Base-by-base conservation (phyloP, 345 rosid genomes). In the Eucalyptus erythrocorys region DNA sequence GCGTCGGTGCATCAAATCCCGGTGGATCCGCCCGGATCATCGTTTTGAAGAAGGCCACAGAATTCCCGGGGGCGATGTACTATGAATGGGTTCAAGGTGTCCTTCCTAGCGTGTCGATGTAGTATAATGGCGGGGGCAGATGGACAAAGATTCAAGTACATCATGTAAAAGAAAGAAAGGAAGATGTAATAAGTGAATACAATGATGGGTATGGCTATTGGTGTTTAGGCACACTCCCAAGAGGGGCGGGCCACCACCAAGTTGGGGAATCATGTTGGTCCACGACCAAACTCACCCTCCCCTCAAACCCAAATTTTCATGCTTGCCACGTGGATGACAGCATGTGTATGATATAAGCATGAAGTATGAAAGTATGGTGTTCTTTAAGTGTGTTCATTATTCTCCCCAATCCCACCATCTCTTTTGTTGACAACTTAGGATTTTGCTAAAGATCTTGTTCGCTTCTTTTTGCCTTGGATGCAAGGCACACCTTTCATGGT, bases 291-390 rank as follows among this genome's bases (percentile, higher is more conserved):
- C 95, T 91, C 93, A 92, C 87, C 87, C 48, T 30, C 47, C 13
- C 45, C 24, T 30, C 79, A 15, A 24, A 26, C 37, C 61, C 42
- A 34, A 76, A 59, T 87, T 76, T 89, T 66, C 92, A 81, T 89
- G 89, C 90, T 40, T 89, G 94, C 94, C 94, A 90, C 94, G 94
- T 94, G 93, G 92, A 91, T 92, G 90, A 86, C 90, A 91, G 91
- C 95, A 86, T 87, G 59, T 92, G 92, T 88, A 90, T 94, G 97
- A 95, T 91, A 91, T 94, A 90, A 95, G 94, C 96, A 93, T 94
- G 96, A 94, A 89, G 95, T 94, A 88, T 91, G 81, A 91, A 90
- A 84, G 90, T 89, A 87, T 89, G 90, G 64, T 68, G 88, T 89
- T 85, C 91, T 43, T 19, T 4, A 16, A 45, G n/a, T 21, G 84